Evolutionary conservation across 805 yeast species (phyloP), one percentile per base, ranked within the genome.

Genomic region (Pichia exigua): DNA sequence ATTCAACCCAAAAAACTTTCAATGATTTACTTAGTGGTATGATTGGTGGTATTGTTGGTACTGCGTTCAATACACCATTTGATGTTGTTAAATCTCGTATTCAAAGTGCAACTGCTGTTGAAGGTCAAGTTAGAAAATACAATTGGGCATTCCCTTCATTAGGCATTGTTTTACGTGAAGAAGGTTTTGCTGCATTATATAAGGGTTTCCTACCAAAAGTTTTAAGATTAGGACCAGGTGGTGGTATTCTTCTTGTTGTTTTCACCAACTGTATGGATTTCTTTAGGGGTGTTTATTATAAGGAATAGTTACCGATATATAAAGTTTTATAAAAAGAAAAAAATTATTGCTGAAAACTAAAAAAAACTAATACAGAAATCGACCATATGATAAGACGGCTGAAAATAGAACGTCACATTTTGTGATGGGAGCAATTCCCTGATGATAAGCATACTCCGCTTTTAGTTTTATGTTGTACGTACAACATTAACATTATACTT

Each of bases 141-240:
- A 85, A 82, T 70, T 94, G 99, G 98, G 82, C 97, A 20, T 62
- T 82, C 59, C 97, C 97, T 42, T 79, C 95, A 3, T 72, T 94
- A 53, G 65, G 75, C 43, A 76, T 82, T 20, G 87, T 94, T 24
- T 81, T 82, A 62, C 81, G 75, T 66, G 98, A 92, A 71, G 99
- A 94, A 76, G 99, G 99, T 30, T 79, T 89, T 61, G 74, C 72
- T 46, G 97, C 98, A 9, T 78, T 94, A 53, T 92, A 91, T 72
- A 92, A 91, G 74, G 99, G 99, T 42, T 92, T 94, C 79, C 67
- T 91, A 57, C 99, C 99, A 60, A 94, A 94, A 76, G 97, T 94
- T 13, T 76, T 94, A 65, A 84, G 99, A 79, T 77, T 94, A 59
- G 99, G 98, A 46, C 99, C 99, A 55, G 99, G 99, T 65, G 99